A percentile compares a stretch with the other conserved stretches of the same genome.
phyloP scores from a whole-genome alignment of 2,329 filamentous ascomycete species.

The Aspergillus bombycis region DNA sequence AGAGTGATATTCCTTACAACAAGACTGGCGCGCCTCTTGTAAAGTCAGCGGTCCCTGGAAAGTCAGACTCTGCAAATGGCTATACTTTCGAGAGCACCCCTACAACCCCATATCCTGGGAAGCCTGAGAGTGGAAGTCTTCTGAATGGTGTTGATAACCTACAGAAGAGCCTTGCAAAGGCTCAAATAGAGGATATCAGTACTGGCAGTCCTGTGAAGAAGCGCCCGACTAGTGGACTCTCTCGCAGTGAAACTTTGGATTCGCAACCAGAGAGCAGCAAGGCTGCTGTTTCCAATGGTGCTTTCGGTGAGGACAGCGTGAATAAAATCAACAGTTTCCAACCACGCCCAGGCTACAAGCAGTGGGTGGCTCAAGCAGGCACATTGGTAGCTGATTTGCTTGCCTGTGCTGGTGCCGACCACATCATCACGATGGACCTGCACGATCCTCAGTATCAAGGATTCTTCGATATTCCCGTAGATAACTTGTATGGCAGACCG shows the following conservation, averaged over 20 bases:
- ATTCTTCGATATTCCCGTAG: slow-evolving; percentile 98
- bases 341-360: slow-evolving; percentile 90
- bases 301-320: slow-evolving; percentile 62
- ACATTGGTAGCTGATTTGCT: slow-evolving; percentile 92
- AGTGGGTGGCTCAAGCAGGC: slow-evolving; percentile 97
- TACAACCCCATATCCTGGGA: slow-evolving; percentile 75
- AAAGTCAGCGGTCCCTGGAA: slow-evolving; percentile 58
- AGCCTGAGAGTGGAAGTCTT: slow-evolving; percentile 67
- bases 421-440: slow-evolving; percentile 96
- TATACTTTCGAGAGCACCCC: slow-evolving; percentile 93
- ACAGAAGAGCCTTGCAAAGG: slow-evolving; percentile 72
- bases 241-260: slow-evolving; percentile 43
- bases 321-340: slow-evolving; percentile 65
- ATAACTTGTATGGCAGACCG: slow-evolving; percentile 80
- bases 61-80: slow-evolving; percentile 50
- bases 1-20: slow-evolving; percentile 96
- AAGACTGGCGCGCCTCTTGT: slow-evolving; percentile 88
- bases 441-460: slow-evolving; percentile 97
- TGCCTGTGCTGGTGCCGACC: slow-evolving; percentile 93
- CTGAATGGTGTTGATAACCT: slow-evolving; percentile 70
- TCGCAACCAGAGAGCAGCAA: slow-evolving; percentile 36
- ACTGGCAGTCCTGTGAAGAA: slow-evolving; percentile 48
- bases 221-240: slow-evolving; percentile 45
- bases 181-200: slow-evolving; percentile 59
- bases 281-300: slow-evolving; percentile 47